phyloP scores from a whole-genome alignment of 163 green algal species.

The Scenedesmus sp. region DNA sequence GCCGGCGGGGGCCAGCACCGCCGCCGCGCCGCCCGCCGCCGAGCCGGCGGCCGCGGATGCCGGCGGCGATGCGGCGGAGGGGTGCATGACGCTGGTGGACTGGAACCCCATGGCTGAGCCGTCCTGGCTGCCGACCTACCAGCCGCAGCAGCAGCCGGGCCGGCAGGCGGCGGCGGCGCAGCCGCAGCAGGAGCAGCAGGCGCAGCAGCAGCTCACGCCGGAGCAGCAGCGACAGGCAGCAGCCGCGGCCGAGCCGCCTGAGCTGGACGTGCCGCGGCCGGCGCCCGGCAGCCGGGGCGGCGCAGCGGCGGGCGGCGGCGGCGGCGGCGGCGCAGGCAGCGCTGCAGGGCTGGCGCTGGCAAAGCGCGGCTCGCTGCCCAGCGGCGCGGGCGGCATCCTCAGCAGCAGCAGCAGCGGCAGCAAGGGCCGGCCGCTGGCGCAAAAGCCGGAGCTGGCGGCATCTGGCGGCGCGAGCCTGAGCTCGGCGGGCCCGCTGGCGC shows the following conservation, averaged over 20 bases:
- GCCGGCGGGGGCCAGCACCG: no score
- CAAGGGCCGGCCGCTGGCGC: no score
- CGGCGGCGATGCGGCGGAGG: neutral
- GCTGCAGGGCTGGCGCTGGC: no score
- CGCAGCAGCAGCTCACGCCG: conserved; percentile 9
- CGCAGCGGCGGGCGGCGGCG: neutral
- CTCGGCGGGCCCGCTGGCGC: conserved; percentile 10
- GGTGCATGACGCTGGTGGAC: conserved; percentile 46
- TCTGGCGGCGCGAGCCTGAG: no score
- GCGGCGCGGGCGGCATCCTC: no score
- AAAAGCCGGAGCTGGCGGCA: no score
- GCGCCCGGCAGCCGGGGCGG: no score
- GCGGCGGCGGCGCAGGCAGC: no score
- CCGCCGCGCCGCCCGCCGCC: conserved; percentile 4
- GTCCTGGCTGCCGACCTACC: conserved; percentile 57
- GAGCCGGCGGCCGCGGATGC: neutral
- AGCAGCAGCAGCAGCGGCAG: no score
- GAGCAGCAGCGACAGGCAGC: neutral
- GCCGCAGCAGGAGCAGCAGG: conserved; percentile 19
- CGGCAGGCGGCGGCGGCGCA: neutral
- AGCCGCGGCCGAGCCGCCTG: conserved; percentile 1
- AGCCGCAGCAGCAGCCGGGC: conserved; percentile 12
- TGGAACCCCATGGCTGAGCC: conserved; percentile 82
- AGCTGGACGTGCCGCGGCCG: neutral
- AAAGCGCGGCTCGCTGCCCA: no score